Conservation (phyloP, 2,329 filamentous ascomycete species). For the Alternaria brassicicola region DNA sequence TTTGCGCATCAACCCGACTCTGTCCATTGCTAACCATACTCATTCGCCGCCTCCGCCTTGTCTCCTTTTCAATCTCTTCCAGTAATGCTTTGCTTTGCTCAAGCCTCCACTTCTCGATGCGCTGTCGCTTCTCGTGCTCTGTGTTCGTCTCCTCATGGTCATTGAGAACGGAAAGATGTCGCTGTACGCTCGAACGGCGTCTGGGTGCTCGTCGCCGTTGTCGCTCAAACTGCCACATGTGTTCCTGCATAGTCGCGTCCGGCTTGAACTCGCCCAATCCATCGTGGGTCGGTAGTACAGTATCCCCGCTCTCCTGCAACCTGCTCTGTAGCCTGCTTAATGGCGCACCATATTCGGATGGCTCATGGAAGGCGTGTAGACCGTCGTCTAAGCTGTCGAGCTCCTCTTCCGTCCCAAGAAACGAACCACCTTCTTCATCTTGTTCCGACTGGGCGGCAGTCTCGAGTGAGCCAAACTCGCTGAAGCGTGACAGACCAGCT, state of each 20-base stretch:
- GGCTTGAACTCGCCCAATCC: slow-evolving; percentile 83
- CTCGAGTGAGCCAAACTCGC: slow-evolving; percentile 80
- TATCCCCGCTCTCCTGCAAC: slow-evolving; percentile 63
- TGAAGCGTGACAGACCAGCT: slow-evolving; percentile 73
- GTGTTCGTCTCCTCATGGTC: slow-evolving; percentile 63
- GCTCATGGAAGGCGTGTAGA: slow-evolving; percentile 81
- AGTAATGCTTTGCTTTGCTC: slow-evolving; percentile 87
- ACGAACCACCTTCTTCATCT: slow-evolving; percentile 49
- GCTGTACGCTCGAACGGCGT: slow-evolving; percentile 63
- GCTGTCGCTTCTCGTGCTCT: slow-evolving; percentile 72
- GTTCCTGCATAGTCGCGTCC: slow-evolving; percentile 73
- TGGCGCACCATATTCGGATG: slow-evolving; percentile 50
- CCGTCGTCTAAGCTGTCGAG: slow-evolving; percentile 94
- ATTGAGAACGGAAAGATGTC: slow-evolving; percentile 61
- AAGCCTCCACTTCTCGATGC: slow-evolving; percentile 90
- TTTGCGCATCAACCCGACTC: slow-evolving; percentile 32
- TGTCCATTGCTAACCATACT: slow-evolving; percentile 60
- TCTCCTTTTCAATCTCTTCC: slow-evolving; percentile 89
- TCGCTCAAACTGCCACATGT: slow-evolving; percentile 86
- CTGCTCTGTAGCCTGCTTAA: slow-evolving; percentile 56
- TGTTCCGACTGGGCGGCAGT: slow-evolving; percentile 66
- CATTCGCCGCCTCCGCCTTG: slow-evolving; percentile 68
- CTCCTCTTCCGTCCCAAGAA: slow-evolving; percentile 63
- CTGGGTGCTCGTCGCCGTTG: slow-evolving; percentile 62
- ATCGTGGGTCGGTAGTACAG: slow-evolving; percentile 89